These are phyloP conservation scores for Chlamydomonas applanata DNA, from an alignment of 139 green algal genomes.

Conservation along the genomic window DNA sequence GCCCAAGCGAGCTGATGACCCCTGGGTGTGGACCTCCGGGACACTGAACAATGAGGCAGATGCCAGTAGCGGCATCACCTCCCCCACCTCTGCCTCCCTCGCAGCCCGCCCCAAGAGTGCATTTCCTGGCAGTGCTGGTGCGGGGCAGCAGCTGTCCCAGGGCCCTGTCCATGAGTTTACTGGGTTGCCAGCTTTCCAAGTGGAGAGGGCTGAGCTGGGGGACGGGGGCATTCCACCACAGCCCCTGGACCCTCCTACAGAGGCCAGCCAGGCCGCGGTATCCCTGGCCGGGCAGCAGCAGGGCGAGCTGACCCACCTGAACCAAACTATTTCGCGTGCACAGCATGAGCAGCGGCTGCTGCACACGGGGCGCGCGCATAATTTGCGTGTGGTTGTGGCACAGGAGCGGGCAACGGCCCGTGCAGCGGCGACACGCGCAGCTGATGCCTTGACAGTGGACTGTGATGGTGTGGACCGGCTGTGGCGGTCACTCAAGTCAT, in stretches of 20 bases:
- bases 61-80: background rate
- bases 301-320: too few species aligned
- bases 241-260: too few species aligned
- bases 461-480: slow-evolving; percentile 15
- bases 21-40: background rate
- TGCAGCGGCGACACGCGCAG: background rate
- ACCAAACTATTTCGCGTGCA: too few species aligned
- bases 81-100: background rate
- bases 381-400: background rate
- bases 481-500: background rate
- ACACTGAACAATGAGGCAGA: background rate
- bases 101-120: background rate
- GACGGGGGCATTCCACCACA: too few species aligned
- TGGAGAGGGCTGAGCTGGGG: background rate
- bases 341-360: background rate
- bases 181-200: slow-evolving; percentile 23
- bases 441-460: background rate
- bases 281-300: too few species aligned
- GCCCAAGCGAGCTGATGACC: background rate
- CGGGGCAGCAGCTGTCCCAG: background rate
- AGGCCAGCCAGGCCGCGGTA: too few species aligned
- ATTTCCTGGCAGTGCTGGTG: background rate
- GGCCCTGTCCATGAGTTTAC: slow-evolving; percentile 8
- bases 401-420: slow-evolving; percentile 8
- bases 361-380: background rate